Evolutionary conservation across 306 rosid species (phyloP), one percentile per base, ranked within the genome.

Genomic region (Potentilla sterilis): DNA sequence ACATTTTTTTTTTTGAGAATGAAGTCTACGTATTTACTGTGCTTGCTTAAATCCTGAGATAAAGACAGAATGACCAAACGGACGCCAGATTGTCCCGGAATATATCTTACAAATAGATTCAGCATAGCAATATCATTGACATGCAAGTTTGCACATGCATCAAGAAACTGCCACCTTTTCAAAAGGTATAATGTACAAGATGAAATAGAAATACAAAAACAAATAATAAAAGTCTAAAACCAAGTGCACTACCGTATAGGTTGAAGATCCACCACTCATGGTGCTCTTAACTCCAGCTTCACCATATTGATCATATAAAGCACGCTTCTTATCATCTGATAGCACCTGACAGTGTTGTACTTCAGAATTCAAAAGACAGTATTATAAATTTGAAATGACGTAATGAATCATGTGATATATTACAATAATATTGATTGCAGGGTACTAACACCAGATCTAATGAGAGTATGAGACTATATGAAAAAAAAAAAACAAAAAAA

Each of bases 251-350:
- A 92, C 97, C 97, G 97, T 81, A 78, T 92, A 92, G 76, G 93
- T 90, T 82, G 98, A 87, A 58, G 81, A 80, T 76, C 97, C 98
- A 72, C 97, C 98, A 18, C 97, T 97, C 35, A 92, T 89, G 43
- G 93, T 55, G 78, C 97, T 90, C 85, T 89, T 95, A 78, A 95
- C 92, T 69, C 97, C 98, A 52, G 97, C 97, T 87, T 95, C 97
- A 2, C 98, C 98, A 82, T 88, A 95, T 83, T 87, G 97, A 89
- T 95, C 98, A 84, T 95, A 95, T 78, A 92, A 78, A 77, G 98
- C 89, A 83, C 98, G 89, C 86, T 95, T 92, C 75, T 95, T 90
- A 79, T 95, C 98, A 84, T 92, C 98, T 90, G 97, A 92, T 87
- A 95, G 88, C 82, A 95, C 98, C 98, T 95, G 98, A 80, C 88